Percentiles rank a stretch among this genome's conserved stretches.
Conservation (phyloP, 75 land plant genomes). For the Picea glauca region DNA sequence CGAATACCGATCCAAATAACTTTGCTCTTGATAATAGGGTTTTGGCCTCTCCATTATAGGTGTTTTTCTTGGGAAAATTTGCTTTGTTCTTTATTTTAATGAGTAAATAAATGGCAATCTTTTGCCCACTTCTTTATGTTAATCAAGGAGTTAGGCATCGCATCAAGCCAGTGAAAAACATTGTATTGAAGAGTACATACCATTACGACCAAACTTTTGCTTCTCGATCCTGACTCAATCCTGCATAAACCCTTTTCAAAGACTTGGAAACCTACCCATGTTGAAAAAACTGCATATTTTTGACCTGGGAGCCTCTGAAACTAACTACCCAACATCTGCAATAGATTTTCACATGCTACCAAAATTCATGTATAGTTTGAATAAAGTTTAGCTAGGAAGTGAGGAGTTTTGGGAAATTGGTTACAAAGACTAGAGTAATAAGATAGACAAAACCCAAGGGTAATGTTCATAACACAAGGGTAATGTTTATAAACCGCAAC, state of each 20-base stretch:
- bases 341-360: slow-evolving; percentile 68
- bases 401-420: slow-evolving; percentile 80
- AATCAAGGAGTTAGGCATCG: slow-evolving; percentile 42
- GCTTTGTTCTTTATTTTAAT: slow-evolving; percentile 9
- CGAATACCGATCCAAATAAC: neutral
- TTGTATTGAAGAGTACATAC: slow-evolving; percentile 92
- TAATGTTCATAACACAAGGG: no score
- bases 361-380: slow-evolving; percentile 72
- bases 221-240: slow-evolving; percentile 36
- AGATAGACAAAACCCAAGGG: slow-evolving; percentile 78
- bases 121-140: slow-evolving; percentile 64
- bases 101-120: slow-evolving; percentile 78
- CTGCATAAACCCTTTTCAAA: slow-evolving; percentile 58
- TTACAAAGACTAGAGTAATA: slow-evolving; percentile 55
- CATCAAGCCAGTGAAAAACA: slow-evolving; percentile 80
- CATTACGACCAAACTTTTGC: slow-evolving; percentile 69
- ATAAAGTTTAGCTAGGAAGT: slow-evolving; percentile 65
- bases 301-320: slow-evolving; percentile 77
- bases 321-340: slow-evolving; percentile 77
- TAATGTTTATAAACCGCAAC: no score
- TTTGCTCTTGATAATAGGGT: neutral
- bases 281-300: slow-evolving; percentile 45
- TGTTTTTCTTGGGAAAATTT: slow-evolving; percentile 13
- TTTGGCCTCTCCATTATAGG: slow-evolving; percentile 7
- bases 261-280: slow-evolving; percentile 65